phyloP scores from a whole-genome alignment of 306 rosid species.

The Quercus dentata region DNA sequence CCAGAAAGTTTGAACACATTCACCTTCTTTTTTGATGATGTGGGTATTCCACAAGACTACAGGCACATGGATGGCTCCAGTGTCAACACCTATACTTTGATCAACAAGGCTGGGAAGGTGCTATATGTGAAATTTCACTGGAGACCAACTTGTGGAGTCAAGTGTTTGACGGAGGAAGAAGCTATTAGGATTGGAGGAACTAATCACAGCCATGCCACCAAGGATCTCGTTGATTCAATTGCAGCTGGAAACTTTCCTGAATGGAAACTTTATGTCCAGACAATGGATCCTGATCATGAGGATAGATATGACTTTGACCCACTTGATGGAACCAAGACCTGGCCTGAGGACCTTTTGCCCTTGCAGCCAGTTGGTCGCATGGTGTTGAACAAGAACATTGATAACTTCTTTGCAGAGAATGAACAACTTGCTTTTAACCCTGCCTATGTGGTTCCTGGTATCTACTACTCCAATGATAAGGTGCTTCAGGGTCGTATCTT shows the following conservation, averaged over 20 bases:
- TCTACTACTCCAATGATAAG: constrained; percentile 82
- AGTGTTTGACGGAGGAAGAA: constrained; percentile 74
- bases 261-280: constrained; percentile 89
- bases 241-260: constrained; percentile 96
- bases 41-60: constrained; percentile 86
- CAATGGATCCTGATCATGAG: constrained; percentile 82
- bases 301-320: constrained; percentile 89
- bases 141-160: constrained; percentile 78
- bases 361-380: constrained; percentile 91
- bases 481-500: constrained; percentile 85
- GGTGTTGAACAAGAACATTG: constrained; percentile 88
- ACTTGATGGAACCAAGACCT: constrained; percentile 86
- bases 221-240: constrained; percentile 87
- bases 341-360: constrained; percentile 94
- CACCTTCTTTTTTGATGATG: constrained; percentile 69
- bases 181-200: constrained; percentile 83
- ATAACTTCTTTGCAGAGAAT: constrained; percentile 94
- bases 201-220: constrained; percentile 95
- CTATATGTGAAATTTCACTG: constrained; percentile 84
- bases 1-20: constrained; percentile 94
- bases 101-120: constrained; percentile 78
- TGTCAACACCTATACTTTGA: constrained; percentile 70
- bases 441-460: constrained; percentile 75
- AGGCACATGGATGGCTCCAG: constrained; percentile 96
- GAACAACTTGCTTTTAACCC: constrained; percentile 95